Conservation (phyloP, 2,329 filamentous ascomycete species). For the Curvularia lunata region DNA sequence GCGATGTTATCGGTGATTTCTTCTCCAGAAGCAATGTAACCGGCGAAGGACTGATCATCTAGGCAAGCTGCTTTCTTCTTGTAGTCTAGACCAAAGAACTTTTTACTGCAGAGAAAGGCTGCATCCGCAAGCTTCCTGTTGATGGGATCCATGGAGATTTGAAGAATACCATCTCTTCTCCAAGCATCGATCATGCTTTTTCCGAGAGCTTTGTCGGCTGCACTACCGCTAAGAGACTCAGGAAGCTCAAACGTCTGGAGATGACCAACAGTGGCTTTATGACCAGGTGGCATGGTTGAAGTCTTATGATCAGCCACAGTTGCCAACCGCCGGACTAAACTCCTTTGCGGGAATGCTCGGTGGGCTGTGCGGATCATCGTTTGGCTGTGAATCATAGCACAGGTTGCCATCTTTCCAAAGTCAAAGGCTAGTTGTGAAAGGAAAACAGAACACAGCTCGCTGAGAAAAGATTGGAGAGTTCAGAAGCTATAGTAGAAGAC, state of each 20-base stretch:
- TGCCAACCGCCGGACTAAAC: not conserved
- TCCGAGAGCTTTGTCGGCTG: slow-evolving; percentile 13
- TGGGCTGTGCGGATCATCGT: not conserved
- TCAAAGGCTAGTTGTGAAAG: too few relatives aligned
- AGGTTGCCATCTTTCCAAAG: slow-evolving; percentile 1
- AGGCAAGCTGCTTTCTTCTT: slow-evolving; percentile 53
- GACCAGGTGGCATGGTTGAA: slow-evolving; percentile 12
- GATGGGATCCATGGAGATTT: slow-evolving; percentile 18
- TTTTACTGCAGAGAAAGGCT: slow-evolving; percentile 14
- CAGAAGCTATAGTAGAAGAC: too few relatives aligned
- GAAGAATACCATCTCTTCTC: slow-evolving; percentile 15
- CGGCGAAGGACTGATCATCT: slow-evolving; percentile 56
- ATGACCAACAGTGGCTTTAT: slow-evolving; percentile 8
- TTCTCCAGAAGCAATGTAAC: slow-evolving; percentile 59
- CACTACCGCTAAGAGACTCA: slow-evolving; percentile 8
- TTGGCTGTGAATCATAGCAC: slow-evolving; percentile 4
- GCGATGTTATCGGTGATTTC: slow-evolving; percentile 52
- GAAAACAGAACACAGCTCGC: too few relatives aligned
- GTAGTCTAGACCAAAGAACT: slow-evolving; percentile 11
- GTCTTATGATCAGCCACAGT: not conserved
- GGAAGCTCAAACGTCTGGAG: slow-evolving; percentile 17
- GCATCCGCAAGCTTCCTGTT: slow-evolving; percentile 18
- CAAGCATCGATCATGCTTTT: slow-evolving; percentile 19
- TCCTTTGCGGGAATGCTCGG: not conserved
- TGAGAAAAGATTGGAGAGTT: too few relatives aligned